Evolutionary conservation across 768 basidiomycete genomes (phyloP).

Genomic region (Coprinellus micaceus): DNA sequence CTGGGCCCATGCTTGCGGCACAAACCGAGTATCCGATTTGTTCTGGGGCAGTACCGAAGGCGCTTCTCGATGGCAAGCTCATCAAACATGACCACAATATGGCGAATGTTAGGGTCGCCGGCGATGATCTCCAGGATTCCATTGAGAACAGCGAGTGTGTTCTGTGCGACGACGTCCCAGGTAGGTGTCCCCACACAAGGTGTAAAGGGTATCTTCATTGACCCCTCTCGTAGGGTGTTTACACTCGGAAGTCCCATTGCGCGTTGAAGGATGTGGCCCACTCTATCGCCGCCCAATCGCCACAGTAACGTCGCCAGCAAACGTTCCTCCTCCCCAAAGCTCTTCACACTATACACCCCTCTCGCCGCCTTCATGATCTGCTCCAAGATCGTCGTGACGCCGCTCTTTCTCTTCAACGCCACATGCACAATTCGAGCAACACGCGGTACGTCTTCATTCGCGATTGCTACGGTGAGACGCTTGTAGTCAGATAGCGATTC

Average conservation of each 20-base stretch:
- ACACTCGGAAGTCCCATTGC: conserved; percentile 15
- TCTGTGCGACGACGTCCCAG: conserved; percentile 3
- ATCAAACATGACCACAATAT: conserved; percentile 27
- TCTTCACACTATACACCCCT: conserved; percentile 21
- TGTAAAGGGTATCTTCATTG: conserved; percentile 1
- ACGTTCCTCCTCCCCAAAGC: conserved; percentile 20
- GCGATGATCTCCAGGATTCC: background rate
- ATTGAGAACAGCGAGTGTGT: conserved; percentile 7
- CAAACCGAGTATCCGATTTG: conserved; percentile 24
- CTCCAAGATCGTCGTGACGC: conserved; percentile 10
- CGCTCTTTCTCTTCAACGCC: conserved; percentile 13
- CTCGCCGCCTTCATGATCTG: conserved; percentile 9
- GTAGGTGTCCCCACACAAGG: conserved; percentile 15
- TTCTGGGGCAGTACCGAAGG: conserved; percentile 20
- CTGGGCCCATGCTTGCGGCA: conserved; percentile 24
- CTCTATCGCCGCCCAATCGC: conserved; percentile 19
- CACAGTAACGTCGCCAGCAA: conserved; percentile 18
- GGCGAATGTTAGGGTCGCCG: conserved; percentile 3
- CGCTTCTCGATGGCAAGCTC: conserved; percentile 25
- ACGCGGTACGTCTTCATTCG: background rate
- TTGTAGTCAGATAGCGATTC: background rate
- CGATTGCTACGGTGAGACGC: background rate
- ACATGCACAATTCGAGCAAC: conserved; percentile 13
- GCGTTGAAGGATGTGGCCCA: conserved; percentile 21
- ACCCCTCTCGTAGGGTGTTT: conserved; percentile 6